These are phyloP conservation scores for Penicillium angulare DNA, from an alignment of 495 filamentous ascomycete genomes.

Conservation along the genomic window DNA sequence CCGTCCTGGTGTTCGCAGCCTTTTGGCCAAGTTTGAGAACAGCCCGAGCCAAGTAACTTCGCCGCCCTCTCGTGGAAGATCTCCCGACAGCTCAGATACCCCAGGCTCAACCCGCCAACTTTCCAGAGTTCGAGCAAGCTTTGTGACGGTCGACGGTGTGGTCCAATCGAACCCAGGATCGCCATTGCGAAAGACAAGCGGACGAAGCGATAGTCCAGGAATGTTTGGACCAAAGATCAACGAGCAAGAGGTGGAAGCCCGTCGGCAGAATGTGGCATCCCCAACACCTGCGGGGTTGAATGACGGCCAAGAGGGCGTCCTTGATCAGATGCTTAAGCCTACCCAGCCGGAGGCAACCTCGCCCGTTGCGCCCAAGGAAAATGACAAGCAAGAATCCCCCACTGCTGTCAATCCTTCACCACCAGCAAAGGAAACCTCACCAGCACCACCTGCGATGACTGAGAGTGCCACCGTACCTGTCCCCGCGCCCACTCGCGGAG, in stretches of 20 bases:
- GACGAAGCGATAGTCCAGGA: conserved; percentile 31
- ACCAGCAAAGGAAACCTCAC: not conserved
- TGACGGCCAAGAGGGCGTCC: conserved; percentile 13
- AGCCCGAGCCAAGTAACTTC: conserved; percentile 51
- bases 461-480: conserved; percentile 11
- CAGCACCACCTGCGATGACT: not conserved
- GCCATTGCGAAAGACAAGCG: conserved; percentile 36
- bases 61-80: conserved; percentile 72
- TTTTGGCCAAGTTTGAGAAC: conserved; percentile 88
- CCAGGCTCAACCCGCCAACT: conserved; percentile 56
- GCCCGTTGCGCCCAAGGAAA: not conserved
- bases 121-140: conserved; percentile 79
- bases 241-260: conserved; percentile 29
- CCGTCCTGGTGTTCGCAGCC: conserved; percentile 60
- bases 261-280: conserved; percentile 29
- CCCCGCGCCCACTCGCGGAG: not conserved
- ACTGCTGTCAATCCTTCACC: conserved; percentile 1
- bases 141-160: conserved; percentile 69
- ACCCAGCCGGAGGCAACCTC: conserved; percentile 1
- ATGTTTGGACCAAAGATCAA: conserved; percentile 37
- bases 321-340: conserved; percentile 13
- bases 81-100: conserved; percentile 53
- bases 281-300: conserved; percentile 24
- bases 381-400: conserved; percentile 7
- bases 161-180: conserved; percentile 33